phyloP scores from a whole-genome alignment of 208 protist genomes.

The Strigomonas culicis region DNA sequence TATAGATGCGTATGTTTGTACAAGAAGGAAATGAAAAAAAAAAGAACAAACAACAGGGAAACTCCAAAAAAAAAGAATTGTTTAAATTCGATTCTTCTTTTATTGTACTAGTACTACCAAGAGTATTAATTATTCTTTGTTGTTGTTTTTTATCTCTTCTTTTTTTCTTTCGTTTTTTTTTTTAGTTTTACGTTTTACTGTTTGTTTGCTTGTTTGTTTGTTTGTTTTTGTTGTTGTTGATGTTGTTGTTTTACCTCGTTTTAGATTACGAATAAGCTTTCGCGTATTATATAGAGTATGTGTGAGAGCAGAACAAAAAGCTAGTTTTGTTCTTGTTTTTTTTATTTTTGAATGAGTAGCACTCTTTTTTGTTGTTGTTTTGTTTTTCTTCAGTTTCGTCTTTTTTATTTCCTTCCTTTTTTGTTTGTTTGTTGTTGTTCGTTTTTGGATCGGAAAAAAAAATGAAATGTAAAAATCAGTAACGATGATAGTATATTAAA shows the following conservation, averaged over 20 bases:
- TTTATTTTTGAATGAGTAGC: too few relatives aligned
- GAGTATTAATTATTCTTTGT: slow-evolving; percentile 9
- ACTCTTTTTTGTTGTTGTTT: too few relatives aligned
- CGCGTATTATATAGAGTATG: background rate
- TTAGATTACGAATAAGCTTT: background rate
- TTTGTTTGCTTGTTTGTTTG: slow-evolving; percentile 8
- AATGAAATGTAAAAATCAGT: background rate
- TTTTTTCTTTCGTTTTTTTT: slow-evolving; percentile 9
- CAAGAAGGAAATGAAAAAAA: slow-evolving; percentile 10
- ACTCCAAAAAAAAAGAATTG: slow-evolving; percentile 13
- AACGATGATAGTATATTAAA: background rate
- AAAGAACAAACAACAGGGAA: slow-evolving; percentile 6
- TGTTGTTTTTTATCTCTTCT: slow-evolving; percentile 1
- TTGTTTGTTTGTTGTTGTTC: background rate
- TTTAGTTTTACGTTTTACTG: background rate
- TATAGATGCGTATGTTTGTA: background rate
- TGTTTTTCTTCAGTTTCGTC: background rate
- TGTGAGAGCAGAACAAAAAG: background rate
- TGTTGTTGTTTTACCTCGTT: background rate
- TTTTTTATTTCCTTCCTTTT: background rate
- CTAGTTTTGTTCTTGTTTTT: slow-evolving; percentile 5
- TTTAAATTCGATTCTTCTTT: slow-evolving; percentile 13
- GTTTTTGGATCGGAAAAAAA: background rate
- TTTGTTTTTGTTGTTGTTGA: slow-evolving; percentile 2
- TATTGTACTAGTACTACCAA: slow-evolving; percentile 10